Conservation (phyloP, 2,329 filamentous ascomycete genomes). For the Chrysoporthe austroafricana region DNA sequence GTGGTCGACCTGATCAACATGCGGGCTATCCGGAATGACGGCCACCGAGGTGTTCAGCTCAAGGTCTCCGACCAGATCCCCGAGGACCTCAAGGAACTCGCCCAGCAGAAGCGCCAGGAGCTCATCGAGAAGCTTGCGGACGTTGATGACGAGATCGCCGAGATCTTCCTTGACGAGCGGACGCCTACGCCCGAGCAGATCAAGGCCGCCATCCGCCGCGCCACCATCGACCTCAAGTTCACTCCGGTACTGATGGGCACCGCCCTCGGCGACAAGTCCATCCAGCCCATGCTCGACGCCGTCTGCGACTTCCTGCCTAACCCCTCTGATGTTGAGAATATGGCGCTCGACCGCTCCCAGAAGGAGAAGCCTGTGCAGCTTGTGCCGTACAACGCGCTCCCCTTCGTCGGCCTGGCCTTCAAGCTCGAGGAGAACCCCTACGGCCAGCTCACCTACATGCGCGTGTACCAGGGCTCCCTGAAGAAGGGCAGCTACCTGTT, state of each 20-base stretch:
- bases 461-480: conserved; percentile 93
- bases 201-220: conserved; percentile 86
- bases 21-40: conserved; percentile 93
- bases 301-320: conserved; percentile 96
- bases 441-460: conserved; percentile 96
- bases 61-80: conserved; percentile 80
- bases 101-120: conserved; percentile 78
- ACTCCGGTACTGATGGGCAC: conserved; percentile 96
- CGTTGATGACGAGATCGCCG: conserved; percentile 96
- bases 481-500: conserved; percentile 88
- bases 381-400: conserved; percentile 88
- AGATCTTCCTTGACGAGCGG: conserved; percentile 87
- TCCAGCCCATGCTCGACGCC: conserved; percentile 94
- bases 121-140: conserved; percentile 95
- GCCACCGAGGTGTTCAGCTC: conserved; percentile 77
- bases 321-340: conserved; percentile 84
- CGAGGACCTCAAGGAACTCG: conserved; percentile 74
- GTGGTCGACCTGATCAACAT: conserved; percentile 92
- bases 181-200: conserved; percentile 81
- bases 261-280: conserved; percentile 88
- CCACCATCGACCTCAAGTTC: conserved; percentile 89
- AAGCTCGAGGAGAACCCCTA: conserved; percentile 99
- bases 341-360: conserved; percentile 82
- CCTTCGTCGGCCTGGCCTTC: conserved; percentile 95
- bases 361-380: conserved; percentile 82